Evolutionary conservation across 2,329 filamentous ascomycete species (phyloP).

Genomic region (Fusarium euwallaceae): DNA sequence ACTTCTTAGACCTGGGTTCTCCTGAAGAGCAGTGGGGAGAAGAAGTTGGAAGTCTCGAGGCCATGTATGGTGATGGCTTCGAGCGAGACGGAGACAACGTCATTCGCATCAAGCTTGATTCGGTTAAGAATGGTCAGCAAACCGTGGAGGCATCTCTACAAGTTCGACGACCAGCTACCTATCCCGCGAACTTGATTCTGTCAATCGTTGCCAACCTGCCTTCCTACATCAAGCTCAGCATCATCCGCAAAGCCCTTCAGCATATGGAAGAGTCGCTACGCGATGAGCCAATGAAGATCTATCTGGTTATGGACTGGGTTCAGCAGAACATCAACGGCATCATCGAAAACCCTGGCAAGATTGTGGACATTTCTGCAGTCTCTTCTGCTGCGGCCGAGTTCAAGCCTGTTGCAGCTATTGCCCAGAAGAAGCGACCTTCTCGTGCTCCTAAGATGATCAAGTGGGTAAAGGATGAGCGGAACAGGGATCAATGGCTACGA

Average conservation of each 20-base stretch:
- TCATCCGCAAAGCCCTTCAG: constrained; percentile 81
- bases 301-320: constrained; percentile 90
- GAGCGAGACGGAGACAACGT: constrained; percentile 70
- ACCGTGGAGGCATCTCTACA: constrained; percentile 70
- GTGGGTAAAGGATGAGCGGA: constrained; percentile 72
- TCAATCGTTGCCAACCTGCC: constrained; percentile 80
- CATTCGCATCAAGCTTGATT: constrained; percentile 77
- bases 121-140: constrained; percentile 64
- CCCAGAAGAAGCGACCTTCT: constrained; percentile 50
- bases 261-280: constrained; percentile 78
- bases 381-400: constrained; percentile 75
- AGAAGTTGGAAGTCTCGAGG: constrained; percentile 85
- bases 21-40: constrained; percentile 82
- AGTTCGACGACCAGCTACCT: constrained; percentile 79
- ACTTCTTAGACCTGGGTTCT: constrained; percentile 62
- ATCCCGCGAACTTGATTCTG: constrained; percentile 79
- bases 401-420: constrained; percentile 48
- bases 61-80: constrained; percentile 86
- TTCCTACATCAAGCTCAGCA: constrained; percentile 92
- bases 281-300: constrained; percentile 90
- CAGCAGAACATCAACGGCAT: constrained; percentile 87
- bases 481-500: constrained; percentile 76
- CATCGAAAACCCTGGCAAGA: constrained; percentile 84
- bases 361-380: constrained; percentile 87
- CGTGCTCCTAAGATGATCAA: constrained; percentile 70